phyloP scores from a whole-genome alignment of 164 flowering plant genomes.

The Kingdonia uniflora region DNA sequence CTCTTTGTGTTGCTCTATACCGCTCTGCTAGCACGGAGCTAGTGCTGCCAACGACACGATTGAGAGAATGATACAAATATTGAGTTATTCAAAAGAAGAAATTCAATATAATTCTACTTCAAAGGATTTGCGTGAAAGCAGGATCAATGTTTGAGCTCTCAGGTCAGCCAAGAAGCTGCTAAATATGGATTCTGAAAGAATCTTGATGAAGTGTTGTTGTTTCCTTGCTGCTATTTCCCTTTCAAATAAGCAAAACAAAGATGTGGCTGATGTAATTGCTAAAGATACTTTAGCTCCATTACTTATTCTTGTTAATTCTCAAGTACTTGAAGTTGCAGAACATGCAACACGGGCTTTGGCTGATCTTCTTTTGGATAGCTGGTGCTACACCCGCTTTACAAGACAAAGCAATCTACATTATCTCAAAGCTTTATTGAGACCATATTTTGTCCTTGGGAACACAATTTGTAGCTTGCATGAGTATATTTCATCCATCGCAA shows the following conservation, averaged over 20 bases:
- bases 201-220: too few relatives aligned
- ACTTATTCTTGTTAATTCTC: slow-evolving; percentile 59
- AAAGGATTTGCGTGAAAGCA: too few relatives aligned
- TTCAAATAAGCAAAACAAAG: slow-evolving; percentile 69
- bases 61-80: slow-evolving; percentile 76
- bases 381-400: too few relatives aligned
- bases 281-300: too few relatives aligned
- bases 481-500: slow-evolving; percentile 58
- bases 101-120: slow-evolving; percentile 90
- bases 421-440: slow-evolving; percentile 69
- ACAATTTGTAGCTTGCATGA: slow-evolving; percentile 46
- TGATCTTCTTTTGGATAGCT: too few relatives aligned
- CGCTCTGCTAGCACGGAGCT: too few relatives aligned
- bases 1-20: too few relatives aligned
- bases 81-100: slow-evolving; percentile 74
- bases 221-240: slow-evolving; percentile 94
- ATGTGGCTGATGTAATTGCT: slow-evolving; percentile 70
- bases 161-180: too few relatives aligned
- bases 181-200: too few relatives aligned
- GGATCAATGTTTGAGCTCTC: too few relatives aligned
- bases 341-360: slow-evolving; percentile 83
- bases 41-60: too few relatives aligned
- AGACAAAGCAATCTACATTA: slow-evolving; percentile 84
- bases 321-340: slow-evolving; percentile 73
- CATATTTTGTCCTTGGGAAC: slow-evolving; percentile 60